Evolutionary conservation across 495 filamentous ascomycete genomes (phyloP), one percentile per base, ranked within the genome.

Genomic region (Rhypophila decipiens): DNA sequence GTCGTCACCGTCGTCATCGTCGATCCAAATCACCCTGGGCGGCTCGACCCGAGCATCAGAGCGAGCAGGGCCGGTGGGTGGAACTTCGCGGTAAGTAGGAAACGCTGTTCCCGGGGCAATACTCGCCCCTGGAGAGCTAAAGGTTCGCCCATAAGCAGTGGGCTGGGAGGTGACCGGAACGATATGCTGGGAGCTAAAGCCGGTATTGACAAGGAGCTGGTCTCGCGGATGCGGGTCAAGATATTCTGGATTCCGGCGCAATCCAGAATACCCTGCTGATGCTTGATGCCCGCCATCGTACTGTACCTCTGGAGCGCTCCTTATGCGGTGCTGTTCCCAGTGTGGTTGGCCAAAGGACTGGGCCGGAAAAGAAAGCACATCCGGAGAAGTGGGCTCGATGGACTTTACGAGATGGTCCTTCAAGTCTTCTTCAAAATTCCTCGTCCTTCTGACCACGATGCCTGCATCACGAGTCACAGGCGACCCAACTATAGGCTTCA

Each of bases 341-440:
- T 34, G 27, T 17, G 38, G 22, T 13, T 50, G 39, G 17, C 22
- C 35, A 13, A 39, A 46, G 15, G 38, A 46, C 33, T 48, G 49
- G 13, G 33, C 2, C 1, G 50, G 46, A 13, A 52, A 52, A 5
- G 19, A 46, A n/a, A 51, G 24, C 21, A 15, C 18, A 42, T 55
- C 50, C 15, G 59, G 65, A 47, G 64, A 64, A 8, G 49, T 43
- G 24, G 67, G 54, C 47, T 73, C 70, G 45, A 73, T 67, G 13
- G 70, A 73, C 40, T 51, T 59, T 10, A 73, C 55, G 37, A 65
- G 59, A 46, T 66, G 56, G 31, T 73, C 70, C 47, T 67, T 64
- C 1, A 64, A 56, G 42, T 58, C 60, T 39, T 63, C 52, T 10
- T 44, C 49, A n/a, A 42, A 42, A 22, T 54, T 42, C 13, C 49